Evolutionary conservation across 495 filamentous ascomycete species (phyloP).

Genomic region (Cercophora sp.): DNA sequence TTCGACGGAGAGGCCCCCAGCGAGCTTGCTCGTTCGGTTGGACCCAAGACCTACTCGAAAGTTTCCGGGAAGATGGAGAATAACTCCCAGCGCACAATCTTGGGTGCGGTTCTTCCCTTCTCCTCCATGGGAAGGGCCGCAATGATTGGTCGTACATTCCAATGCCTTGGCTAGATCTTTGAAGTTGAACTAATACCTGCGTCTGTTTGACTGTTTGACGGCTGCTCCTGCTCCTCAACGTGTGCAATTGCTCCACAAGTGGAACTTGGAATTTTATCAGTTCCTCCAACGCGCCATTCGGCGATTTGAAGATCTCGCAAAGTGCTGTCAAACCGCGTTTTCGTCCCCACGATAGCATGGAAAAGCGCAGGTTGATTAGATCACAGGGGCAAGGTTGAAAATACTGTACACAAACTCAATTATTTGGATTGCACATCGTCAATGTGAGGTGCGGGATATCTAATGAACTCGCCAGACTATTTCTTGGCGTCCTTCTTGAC

Average conservation of each 20-base stretch:
- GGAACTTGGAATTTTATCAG: neutral
- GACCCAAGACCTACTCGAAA: conserved; percentile 43
- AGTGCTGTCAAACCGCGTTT: too few relatives aligned
- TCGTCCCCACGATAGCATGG: too few relatives aligned
- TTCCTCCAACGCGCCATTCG: too few relatives aligned
- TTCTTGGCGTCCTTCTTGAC: conserved; percentile 14
- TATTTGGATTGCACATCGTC: neutral
- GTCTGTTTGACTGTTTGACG: too few relatives aligned
- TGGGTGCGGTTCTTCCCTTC: conserved; percentile 54
- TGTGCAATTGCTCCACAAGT: too few relatives aligned
- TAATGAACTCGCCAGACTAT: conserved; percentile 11
- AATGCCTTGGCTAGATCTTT: too few relatives aligned
- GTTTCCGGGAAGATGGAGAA: conserved; percentile 53
- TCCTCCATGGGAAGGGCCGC: conserved; percentile 45
- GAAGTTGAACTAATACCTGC: too few relatives aligned
- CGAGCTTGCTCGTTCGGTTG: conserved; percentile 19
- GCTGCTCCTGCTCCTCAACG: too few relatives aligned
- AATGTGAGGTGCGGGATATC: neutral
- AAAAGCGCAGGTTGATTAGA: too few relatives aligned
- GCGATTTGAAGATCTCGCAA: too few relatives aligned
- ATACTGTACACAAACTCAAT: neutral
- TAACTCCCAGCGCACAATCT: conserved; percentile 47
- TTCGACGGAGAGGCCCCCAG: conserved; percentile 42
- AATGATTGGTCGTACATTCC: conserved; percentile 54
- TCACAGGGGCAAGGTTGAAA: neutral